Base-by-base conservation (phyloP, 176 grass and related monocot genomes). In the Hyparrhenia diplandra region DNA sequence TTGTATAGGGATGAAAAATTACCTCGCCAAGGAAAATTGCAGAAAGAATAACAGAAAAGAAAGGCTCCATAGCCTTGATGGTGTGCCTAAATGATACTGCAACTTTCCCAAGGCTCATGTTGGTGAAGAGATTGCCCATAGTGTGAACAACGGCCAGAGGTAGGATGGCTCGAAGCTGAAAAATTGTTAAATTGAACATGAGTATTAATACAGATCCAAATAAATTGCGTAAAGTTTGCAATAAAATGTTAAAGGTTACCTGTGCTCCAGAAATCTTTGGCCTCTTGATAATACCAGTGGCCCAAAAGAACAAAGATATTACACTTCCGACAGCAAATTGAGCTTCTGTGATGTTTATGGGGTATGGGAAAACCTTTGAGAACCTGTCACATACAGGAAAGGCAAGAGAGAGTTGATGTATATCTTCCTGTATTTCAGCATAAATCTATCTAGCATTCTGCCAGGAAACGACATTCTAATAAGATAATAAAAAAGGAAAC, bases 31-130 rank as follows among this genome's bases (percentile, higher is more conserved):
- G 85, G 64, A 95, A 95, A 28, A 95, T 32, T 73, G 90, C 87
- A 64, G 93, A 95, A 72, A 95, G 87, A 36, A 92, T 49, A 67
- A 91, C 86, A 65, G 92, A 91, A 82, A 94, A 94, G 86, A 94
- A 91, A 85, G 92, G 92, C 57, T 94, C 89, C 92, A 91, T 94
- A 73, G 92, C 92, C 77, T 94, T 94, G 78, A 94, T 94, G 25
- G 88, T 94, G 73, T 94, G 92, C 0, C 88, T 94, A 81, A 91
- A 94, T 64, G 92, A 94, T 30, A 91, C 92, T 25, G 92, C 67
- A 82, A 94, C 86, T 73, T 87, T 91, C 27, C 92, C 89, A 34
- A 94, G 89, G 75, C 92, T 94, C 89, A 94, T 86, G 46, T 89
- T 94, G 62, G 92, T 94, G 81, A 94, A 94, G 27, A 94, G 86